These are phyloP conservation scores for Croton laevigatus DNA, from an alignment of 441 rosid species.

Conservation along the genomic window DNA sequence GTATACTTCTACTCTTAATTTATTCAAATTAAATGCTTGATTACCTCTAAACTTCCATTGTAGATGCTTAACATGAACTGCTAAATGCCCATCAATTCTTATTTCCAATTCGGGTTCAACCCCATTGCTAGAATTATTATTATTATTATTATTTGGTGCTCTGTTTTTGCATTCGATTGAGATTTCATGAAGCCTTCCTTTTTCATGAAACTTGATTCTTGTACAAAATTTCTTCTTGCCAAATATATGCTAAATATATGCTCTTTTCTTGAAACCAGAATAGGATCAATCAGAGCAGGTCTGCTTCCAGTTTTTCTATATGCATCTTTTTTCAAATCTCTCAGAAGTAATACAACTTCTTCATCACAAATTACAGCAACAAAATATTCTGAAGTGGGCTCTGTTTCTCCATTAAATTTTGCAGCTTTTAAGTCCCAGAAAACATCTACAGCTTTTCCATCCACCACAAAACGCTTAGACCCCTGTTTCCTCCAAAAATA, in stretches of 20 bases:
- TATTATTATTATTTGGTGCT: no score
- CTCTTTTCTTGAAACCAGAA: constrained; percentile 45
- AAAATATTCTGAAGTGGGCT: constrained; percentile 43
- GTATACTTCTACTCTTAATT: constrained; percentile 59
- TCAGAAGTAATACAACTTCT: constrained; percentile 45
- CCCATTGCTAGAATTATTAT: constrained; percentile 24
- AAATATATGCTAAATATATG: constrained; percentile 47
- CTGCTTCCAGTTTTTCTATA: constrained; percentile 50
- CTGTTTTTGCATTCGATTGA: constrained; percentile 47
- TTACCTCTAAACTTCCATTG: constrained; percentile 91
- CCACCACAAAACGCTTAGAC: constrained; percentile 34
- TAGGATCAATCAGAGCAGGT: constrained; percentile 46
- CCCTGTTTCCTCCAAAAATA: constrained; percentile 58
- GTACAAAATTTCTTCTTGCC: constrained; percentile 46
- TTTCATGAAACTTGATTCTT: constrained; percentile 39
- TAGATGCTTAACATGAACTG: constrained; percentile 67
- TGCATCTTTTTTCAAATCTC: constrained; percentile 54
- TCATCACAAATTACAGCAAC: constrained; percentile 47
- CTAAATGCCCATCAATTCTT: constrained; percentile 68
- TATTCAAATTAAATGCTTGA: constrained; percentile 53
- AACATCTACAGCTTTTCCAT: constrained; percentile 38
- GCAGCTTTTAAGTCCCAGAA: constrained; percentile 52
- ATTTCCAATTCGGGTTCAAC: constrained; percentile 70
- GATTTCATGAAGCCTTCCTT: constrained; percentile 40
- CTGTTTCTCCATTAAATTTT: constrained; percentile 51